phyloP scores from a whole-genome alignment of 2,329 filamentous ascomycete species.

The Epichloe gansuensis region DNA sequence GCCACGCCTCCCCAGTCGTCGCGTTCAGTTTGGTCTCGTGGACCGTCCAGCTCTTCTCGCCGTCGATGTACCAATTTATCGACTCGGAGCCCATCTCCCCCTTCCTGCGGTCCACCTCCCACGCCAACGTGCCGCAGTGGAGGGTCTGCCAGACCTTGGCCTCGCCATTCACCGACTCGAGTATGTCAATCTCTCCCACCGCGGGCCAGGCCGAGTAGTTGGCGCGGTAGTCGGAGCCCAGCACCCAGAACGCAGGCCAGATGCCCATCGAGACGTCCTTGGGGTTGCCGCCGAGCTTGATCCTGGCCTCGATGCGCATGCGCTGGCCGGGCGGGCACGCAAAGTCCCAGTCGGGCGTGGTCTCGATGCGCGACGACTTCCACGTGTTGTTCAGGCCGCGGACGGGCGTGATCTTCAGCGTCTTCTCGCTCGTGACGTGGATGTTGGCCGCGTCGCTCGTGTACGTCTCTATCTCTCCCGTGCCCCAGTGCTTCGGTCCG shows the following conservation, averaged over 20 bases:
- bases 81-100: constrained; percentile 12
- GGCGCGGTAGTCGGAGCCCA: constrained; percentile 25
- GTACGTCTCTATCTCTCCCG: constrained; percentile 34
- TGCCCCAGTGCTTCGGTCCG: constrained; percentile 35
- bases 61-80: constrained; percentile 24
- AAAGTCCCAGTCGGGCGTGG: constrained; percentile 20
- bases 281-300: constrained; percentile 22
- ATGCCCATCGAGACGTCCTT: constrained; percentile 22
- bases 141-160: constrained; percentile 22
- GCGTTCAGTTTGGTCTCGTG: constrained; percentile 15
- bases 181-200: constrained; percentile 31
- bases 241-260: constrained; percentile 35
- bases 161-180: constrained; percentile 30
- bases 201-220: constrained; percentile 28
- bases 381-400: constrained; percentile 20
- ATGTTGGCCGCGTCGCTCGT: constrained; percentile 28
- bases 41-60: constrained; percentile 14
- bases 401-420: constrained; percentile 23
- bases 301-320: constrained; percentile 25
- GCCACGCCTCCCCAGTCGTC: constrained; percentile 15
- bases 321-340: constrained; percentile 18
- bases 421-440: constrained; percentile 21
- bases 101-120: constrained; percentile 19
- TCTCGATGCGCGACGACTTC: constrained; percentile 34
- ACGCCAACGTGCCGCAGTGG: constrained; percentile 27